Percentiles rank a stretch among this genome's conserved stretches.
These are phyloP conservation scores for Phytophthora vignae DNA, from an alignment of 352 stramenopile species.

Conservation along the genomic window DNA sequence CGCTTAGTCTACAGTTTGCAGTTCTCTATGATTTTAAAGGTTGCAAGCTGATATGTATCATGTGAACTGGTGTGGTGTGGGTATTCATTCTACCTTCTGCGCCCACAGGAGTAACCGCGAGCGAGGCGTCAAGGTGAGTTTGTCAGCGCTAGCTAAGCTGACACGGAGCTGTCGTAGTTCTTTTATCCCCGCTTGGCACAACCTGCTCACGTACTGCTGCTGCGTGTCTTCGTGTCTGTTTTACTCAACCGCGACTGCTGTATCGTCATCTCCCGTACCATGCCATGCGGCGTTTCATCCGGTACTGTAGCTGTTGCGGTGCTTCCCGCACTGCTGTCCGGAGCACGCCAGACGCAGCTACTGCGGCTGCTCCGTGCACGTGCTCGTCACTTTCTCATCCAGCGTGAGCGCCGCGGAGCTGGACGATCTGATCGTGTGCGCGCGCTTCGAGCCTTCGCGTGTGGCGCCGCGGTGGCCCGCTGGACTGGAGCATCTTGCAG, in stretches of 20 bases:
- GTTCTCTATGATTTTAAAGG: no score
- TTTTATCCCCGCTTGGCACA: not conserved
- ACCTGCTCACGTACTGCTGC: not conserved
- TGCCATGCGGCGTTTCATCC: not conserved
- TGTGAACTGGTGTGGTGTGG: no score
- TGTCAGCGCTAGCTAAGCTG: not conserved
- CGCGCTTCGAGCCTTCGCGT: constrained; percentile 33
- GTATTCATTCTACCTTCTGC: not conserved
- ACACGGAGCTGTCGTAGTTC: not conserved
- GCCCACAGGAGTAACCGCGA: constrained; percentile 15
- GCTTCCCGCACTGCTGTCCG: constrained; percentile 47
- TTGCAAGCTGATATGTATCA: not conserved
- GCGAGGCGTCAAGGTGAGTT: constrained; percentile 16
- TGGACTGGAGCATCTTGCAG: not conserved
- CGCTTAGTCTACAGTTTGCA: not conserved
- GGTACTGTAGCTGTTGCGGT: constrained; percentile 20
- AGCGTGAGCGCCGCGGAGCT: not conserved
- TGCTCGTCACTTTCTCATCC: constrained; percentile 32
- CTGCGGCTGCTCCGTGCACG: constrained; percentile 42
- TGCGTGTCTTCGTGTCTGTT: not conserved
- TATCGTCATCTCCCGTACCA: not conserved
- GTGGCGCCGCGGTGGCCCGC: constrained; percentile 9
- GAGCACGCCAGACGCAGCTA: constrained; percentile 40
- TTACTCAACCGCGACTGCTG: not conserved
- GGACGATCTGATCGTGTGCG: constrained; percentile 30